Evolutionary conservation across 129 eudicot species (phyloP), one percentile per base, ranked within the genome.

Genomic region (Chrysanthemum lavandulifolium): DNA sequence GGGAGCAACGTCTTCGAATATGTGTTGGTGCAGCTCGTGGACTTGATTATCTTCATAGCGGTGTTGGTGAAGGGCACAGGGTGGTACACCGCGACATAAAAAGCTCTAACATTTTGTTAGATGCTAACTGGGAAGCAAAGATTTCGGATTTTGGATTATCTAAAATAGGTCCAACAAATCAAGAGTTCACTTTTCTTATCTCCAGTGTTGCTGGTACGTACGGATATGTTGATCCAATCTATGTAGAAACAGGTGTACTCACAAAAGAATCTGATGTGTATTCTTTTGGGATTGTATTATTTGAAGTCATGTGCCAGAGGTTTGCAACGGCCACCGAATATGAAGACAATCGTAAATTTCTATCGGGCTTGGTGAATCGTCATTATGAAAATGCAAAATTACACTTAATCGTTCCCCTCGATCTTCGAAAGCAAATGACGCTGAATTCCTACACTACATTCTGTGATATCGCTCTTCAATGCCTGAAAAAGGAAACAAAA

Each of bases 231-330:
- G 77, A 73, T 50, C 77, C 77, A 4, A 0, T 7, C 27, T 73
- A 73, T 50, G 9, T 10, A 2, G 5, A 1, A 0, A 73, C 61
- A 0, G 77, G 77, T 5, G 29, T 61, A 5, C 61, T 61, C 7
- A 61, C 77, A 49, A 73, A 73, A 72, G 76, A 72, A 40, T 72
- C 76, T 9, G 67, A 72, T 3, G 76, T 72, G 15, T 72, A 72
- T 18, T 73, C 77, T 73, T 73, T 73, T 61, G 77, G 77, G 2
- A 61, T 73, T 12, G 16, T 73, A 48, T 29, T 73, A n/a, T 73
- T 73, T 15, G 77, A 73, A 61, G 61, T 73, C 36, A 2, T 61
- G 19, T 61, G 77, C 3, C 69, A 69, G 10, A 73, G 69, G 25
- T 61, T 16, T 2, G 77, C 77, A 2, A 10, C 16, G 19, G 12